Percentiles rank a stretch among this genome's conserved stretches.
phyloP scores from a whole-genome alignment of 345 rosid genomes.

The Psidium friedrichsthalianum region DNA sequence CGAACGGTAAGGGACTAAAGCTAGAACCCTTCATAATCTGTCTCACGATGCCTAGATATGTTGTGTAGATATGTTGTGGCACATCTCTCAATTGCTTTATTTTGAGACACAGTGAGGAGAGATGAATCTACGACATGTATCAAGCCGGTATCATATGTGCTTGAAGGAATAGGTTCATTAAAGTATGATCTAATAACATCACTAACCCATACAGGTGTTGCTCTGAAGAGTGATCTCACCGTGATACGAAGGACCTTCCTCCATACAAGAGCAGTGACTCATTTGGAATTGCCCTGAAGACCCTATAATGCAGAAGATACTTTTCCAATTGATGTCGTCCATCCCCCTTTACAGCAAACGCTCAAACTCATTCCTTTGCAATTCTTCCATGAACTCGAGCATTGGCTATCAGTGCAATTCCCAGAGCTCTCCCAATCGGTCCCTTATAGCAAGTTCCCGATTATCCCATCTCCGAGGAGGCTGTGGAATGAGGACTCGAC shows the following conservation, averaged over 20 bases:
- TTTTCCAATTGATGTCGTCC: neutral
- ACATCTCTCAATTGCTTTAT: neutral
- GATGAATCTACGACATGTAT: neutral
- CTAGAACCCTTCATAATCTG: neutral
- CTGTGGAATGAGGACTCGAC: slow-evolving; percentile 15
- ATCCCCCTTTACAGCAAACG: neutral
- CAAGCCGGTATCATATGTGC: neutral
- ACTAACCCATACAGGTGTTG: neutral
- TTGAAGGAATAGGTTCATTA: neutral
- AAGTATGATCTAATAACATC: neutral
- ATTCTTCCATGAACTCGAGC: neutral
- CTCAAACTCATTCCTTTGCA: slow-evolving; percentile 7
- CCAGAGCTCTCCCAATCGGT: slow-evolving; percentile 16
- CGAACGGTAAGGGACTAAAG: slow-evolving; percentile 1
- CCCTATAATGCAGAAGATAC: neutral
- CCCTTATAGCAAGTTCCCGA: slow-evolving; percentile 3
- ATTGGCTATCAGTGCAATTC: neutral
- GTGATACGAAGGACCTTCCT: neutral
- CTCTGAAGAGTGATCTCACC: neutral
- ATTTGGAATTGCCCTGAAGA: neutral
- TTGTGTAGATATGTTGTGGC: neutral
- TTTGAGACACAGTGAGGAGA: neutral
- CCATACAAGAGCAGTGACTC: neutral
- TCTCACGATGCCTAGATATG: neutral
- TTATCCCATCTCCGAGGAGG: neutral